Conservation (phyloP, 345 rosid genomes). For the Euphorbia tirucalli region DNA sequence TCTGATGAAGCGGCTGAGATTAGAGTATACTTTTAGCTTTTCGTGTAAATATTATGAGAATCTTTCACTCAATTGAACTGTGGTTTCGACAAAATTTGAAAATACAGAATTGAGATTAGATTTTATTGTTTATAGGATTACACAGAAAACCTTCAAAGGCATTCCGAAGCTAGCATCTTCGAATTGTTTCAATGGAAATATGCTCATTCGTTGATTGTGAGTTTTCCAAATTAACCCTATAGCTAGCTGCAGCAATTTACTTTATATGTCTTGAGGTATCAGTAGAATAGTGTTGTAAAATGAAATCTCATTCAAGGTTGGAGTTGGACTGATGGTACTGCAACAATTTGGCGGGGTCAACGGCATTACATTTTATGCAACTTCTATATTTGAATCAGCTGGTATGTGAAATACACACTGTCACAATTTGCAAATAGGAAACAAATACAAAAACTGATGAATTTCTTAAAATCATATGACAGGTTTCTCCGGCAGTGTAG, state of each 20-base stretch:
- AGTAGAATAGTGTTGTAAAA: no score
- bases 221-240: conserved; percentile 13
- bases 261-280: not conserved
- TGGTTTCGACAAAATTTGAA: not conserved
- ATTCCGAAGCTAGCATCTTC: conserved; percentile 31
- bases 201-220: conserved; percentile 38
- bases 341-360: conserved; percentile 82
- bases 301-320: conserved; percentile 39
- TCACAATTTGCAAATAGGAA: not conserved
- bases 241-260: not conserved
- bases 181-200: conserved; percentile 44
- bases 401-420: conserved; percentile 23
- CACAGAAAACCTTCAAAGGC: conserved; percentile 31
- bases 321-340: conserved; percentile 70
- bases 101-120: not conserved
- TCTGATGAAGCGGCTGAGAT: conserved; percentile 56
- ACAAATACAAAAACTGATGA: not conserved
- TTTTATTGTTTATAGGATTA: conserved; percentile 28
- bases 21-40: conserved; percentile 34
- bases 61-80: no score
- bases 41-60: no score
- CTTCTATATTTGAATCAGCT: conserved; percentile 41
- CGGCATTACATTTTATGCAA: conserved; percentile 39
- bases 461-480: conserved; percentile 3
- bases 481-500: conserved; percentile 74